Evolutionary conservation across 345 rosid genomes (phyloP), one percentile per base, ranked within the genome.

Genomic region (Mercurialis annua): DNA sequence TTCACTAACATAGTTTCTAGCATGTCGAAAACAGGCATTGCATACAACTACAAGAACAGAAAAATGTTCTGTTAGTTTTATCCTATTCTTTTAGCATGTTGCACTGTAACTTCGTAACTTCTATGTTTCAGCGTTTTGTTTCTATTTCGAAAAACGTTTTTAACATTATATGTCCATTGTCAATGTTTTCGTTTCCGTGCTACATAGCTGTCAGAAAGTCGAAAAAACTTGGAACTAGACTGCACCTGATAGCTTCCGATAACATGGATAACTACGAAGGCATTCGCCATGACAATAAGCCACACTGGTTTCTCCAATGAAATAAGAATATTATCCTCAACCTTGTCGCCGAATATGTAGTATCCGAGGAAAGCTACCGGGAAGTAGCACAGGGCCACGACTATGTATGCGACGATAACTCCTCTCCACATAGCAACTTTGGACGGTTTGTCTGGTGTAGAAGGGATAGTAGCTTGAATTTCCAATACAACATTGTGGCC

Each of bases 21-120:
- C 78, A 74, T 74, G 52, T 74, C 78, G 56, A 74, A 74, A 33
- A 69, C 78, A 15, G 78, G 78, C 73, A 74, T 69, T 43, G 74
- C 78, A 44, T 49, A 74, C 9, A 74, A 23, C 74, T 74, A 21
- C 46, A 74, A 1, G 1, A 42, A 8, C 47, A 11, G 1, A 62
- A 10, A 33, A 40, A 40, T 3, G 2, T 14, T 40, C 8, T 7
- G 44, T 58, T 10, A 31, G 59, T 57, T 51, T 1, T n/a, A n/a
- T n/a, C n/a, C n/a, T n/a, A n/a, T n/a, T n/a, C n/a, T n/a, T 16
- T 21, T 5, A 5, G n/a, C n/a, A n/a, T n/a, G n/a, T 29, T 29
- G 46, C 52, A 17, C n/a, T n/a, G n/a, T n/a, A n/a, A n/a, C n/a
- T n/a, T n/a, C n/a, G n/a, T n/a, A n/a, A n/a, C n/a, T n/a, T n/a